phyloP scores from a whole-genome alignment of 176 grass and related monocot genomes.

The Oryza nivara region DNA sequence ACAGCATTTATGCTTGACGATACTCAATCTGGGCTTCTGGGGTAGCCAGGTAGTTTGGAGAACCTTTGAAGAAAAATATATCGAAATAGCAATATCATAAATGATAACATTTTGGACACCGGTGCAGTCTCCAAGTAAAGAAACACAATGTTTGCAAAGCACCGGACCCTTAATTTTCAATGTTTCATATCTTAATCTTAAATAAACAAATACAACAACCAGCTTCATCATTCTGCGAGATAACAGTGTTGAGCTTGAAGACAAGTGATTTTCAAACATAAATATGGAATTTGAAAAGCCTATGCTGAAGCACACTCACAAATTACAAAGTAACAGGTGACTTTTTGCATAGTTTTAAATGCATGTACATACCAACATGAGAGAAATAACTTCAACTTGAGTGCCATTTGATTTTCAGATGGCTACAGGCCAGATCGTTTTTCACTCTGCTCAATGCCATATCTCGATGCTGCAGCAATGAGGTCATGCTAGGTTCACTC shows the following conservation, averaged over 20 bases:
- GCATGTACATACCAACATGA: slow-evolving; percentile 16
- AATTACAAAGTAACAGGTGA: background rate
- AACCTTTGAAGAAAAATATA: too few species aligned
- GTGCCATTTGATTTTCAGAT: slow-evolving; percentile 70
- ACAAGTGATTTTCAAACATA: slow-evolving; percentile 17
- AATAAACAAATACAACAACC: slow-evolving; percentile 25
- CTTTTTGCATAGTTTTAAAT: slow-evolving; percentile 1
- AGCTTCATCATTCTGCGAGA: slow-evolving; percentile 1
- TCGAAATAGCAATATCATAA: too few species aligned
- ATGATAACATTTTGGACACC: too few species aligned
- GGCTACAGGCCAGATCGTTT: slow-evolving; percentile 51
- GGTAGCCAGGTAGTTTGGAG: too few species aligned
- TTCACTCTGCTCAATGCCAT: slow-evolving; percentile 59
- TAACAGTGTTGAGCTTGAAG: background rate
- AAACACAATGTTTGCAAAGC: slow-evolving; percentile 7
- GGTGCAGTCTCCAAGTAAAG: too few species aligned
- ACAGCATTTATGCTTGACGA: too few species aligned
- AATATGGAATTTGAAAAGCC: background rate
- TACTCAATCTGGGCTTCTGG: too few species aligned
- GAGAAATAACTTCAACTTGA: slow-evolving; percentile 42
- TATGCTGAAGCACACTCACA: background rate
- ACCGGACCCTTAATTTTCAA: background rate
- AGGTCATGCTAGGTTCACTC: slow-evolving; percentile 39
- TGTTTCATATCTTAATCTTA: background rate
- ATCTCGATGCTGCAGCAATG: slow-evolving; percentile 69